Evolutionary conservation across 129 eudicot species (phyloP).

Genomic region (Gnaphalium uliginosum): DNA sequence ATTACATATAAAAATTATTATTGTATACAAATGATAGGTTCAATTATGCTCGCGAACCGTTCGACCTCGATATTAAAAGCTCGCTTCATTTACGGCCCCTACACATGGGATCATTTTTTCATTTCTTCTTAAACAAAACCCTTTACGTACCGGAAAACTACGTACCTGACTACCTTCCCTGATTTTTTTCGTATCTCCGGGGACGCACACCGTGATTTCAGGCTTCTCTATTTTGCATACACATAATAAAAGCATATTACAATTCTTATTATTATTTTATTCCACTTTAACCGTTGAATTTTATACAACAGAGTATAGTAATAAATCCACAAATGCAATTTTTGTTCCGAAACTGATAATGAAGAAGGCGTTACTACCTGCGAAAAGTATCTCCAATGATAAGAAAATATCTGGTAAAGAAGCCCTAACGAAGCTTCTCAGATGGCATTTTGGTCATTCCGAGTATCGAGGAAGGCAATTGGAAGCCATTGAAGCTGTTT

Average conservation of each 20-base stretch:
- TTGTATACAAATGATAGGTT: no score
- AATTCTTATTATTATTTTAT: not conserved
- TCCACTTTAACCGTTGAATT: not conserved
- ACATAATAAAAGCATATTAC: not conserved
- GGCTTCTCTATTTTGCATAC: not conserved
- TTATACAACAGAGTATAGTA: not conserved
- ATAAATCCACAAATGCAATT: not conserved
- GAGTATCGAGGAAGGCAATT: slow-evolving; percentile 80
- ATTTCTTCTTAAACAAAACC: no score
- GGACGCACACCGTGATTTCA: slow-evolving; percentile 12
- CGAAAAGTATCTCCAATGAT: slow-evolving; percentile 48
- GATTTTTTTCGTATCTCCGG: slow-evolving; percentile 22
- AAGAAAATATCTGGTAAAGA: slow-evolving; percentile 68
- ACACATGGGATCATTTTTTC: no score
- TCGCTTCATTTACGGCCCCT: no score
- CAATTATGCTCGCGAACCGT: no score
- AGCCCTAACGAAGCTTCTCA: slow-evolving; percentile 77
- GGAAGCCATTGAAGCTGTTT: slow-evolving; percentile 88
- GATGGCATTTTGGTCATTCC: slow-evolving; percentile 96
- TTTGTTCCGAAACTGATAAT: slow-evolving; percentile 31
- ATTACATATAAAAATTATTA: no score
- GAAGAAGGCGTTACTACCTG: slow-evolving; percentile 81
- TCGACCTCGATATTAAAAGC: no score
- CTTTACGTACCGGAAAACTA: not conserved
- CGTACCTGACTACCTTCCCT: not conserved